Conservation (phyloP, 1,139 yeast species). For the Meyerozyma carpophila region DNA sequence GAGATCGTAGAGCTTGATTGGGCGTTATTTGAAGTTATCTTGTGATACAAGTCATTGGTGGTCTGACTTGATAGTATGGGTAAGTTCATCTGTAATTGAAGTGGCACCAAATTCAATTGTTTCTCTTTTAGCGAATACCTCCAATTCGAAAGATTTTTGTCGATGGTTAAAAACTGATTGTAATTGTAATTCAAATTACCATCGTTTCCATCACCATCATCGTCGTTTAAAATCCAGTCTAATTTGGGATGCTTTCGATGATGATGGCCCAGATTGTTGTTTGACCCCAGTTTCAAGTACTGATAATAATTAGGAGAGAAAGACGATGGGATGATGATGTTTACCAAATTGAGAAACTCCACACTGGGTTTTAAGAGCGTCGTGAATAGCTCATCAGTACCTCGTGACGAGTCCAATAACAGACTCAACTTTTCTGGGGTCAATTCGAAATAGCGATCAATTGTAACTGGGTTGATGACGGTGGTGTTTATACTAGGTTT, state of each 20-base stretch:
- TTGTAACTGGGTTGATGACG: constrained; percentile 46
- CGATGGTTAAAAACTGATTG: constrained; percentile 40
- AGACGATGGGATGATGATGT: constrained; percentile 45
- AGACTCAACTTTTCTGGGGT: constrained; percentile 43
- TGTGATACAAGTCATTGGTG: constrained; percentile 30
- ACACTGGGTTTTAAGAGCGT: constrained; percentile 39
- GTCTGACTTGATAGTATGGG: constrained; percentile 21
- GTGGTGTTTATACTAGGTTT: constrained; percentile 44
- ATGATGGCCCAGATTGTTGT: constrained; percentile 10
- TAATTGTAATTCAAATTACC: constrained; percentile 46
- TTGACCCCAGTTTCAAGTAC: constrained; percentile 31
- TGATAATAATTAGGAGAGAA: constrained; percentile 47
- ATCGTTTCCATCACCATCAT: constrained; percentile 48
- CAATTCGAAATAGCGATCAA: constrained; percentile 42
- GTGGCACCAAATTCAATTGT: constrained; percentile 24
- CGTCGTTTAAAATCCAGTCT: constrained; percentile 45
- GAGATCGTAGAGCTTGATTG: constrained; percentile 17
- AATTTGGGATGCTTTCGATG: constrained; percentile 25
- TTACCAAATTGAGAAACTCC: constrained; percentile 41
- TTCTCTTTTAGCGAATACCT: constrained; percentile 33
- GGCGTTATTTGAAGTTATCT: constrained; percentile 15
- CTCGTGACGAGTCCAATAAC: constrained; percentile 20
- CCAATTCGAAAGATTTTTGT: constrained; percentile 41
- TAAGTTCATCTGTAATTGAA: constrained; percentile 31
- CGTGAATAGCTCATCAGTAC: constrained; percentile 31